Evolutionary conservation across 495 filamentous ascomycete species (phyloP), one percentile per base, ranked within the genome.

Genomic region (Aspergillus haitiensis): DNA sequence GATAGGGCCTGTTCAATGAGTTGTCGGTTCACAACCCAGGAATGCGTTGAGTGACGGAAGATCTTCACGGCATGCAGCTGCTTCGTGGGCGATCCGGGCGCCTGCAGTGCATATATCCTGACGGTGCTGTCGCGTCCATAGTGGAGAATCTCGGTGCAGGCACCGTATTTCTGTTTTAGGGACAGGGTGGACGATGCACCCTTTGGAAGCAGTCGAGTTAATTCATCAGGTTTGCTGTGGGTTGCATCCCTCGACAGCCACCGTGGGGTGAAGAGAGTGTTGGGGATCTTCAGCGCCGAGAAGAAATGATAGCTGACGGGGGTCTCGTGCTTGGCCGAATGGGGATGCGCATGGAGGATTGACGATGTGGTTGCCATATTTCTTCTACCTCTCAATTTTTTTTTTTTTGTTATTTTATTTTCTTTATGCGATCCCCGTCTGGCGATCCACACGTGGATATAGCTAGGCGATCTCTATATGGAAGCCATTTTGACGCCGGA

Each of bases 1-100:
- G 13, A 45, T 2, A 51, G 1, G 33, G 15, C 10, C 31, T 18
- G 53, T 42, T 47, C 54, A 18, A 55, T 1, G 50, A 45, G 15
- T 7, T 42, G 54, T 13, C 40, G 40, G 12, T 15, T 35, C 2
- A 44, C 42, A 6, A 48, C 15, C 16, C 40, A 36, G 12, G 31
- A 15, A 6, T 40, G 21, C 21, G 40, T 31, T 12, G 44, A 56
- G 1, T 9, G 46, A 13, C 49, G 57, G 55, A 46, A 60, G 16
- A 60, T 53, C 16, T 64, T 64, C 27, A 64, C 47, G 5, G 62
- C 62, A 33, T 57, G 51, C 2, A 60, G 53, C 33, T 64, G 47
- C 37, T 48, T 53, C 0, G 39, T 55, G 16, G 40, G 15, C 3
- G 49, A 33, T 2, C 44, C 34, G 10, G 48, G 40, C n/a, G 37